phyloP scores from a whole-genome alignment of 805 yeast species.

The Schizosaccharomyces osmophilus region DNA sequence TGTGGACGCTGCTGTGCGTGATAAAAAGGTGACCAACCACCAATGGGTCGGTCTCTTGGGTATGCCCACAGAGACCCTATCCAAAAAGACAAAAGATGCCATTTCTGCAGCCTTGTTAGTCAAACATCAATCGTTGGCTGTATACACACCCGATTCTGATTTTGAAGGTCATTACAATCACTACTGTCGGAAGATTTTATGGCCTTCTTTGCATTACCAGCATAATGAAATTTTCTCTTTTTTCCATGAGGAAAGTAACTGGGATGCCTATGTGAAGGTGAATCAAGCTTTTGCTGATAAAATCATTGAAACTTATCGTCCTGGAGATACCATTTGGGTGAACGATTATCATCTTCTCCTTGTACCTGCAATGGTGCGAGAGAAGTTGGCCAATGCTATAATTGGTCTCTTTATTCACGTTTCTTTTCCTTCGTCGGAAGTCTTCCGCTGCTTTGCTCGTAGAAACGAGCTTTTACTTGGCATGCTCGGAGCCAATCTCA shows the following conservation, averaged over 20 bases:
- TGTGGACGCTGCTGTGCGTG: conserved; percentile 28
- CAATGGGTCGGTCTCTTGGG: conserved; percentile 83
- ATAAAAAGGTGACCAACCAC: conserved; percentile 14
- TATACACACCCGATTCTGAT: conserved; percentile 50
- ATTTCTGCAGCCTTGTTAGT: conserved; percentile 22
- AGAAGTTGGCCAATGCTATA: conserved; percentile 50
- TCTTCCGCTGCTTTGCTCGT: conserved; percentile 79
- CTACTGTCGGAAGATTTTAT: conserved; percentile 77
- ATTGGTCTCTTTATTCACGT: conserved; percentile 85
- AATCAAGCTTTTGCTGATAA: conserved; percentile 63
- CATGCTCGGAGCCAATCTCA: conserved; percentile 64
- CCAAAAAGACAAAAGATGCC: conserved; percentile 26
- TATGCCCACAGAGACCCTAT: conserved; percentile 68
- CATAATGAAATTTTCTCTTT: conserved; percentile 87
- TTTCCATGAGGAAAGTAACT: conserved; percentile 86
- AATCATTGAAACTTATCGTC: conserved; percentile 37
- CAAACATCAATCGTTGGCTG: conserved; percentile 16
- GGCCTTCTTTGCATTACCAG: conserved; percentile 90
- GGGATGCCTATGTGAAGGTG: conserved; percentile 56
- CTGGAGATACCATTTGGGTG: conserved; percentile 65
- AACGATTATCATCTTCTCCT: conserved; percentile 82
- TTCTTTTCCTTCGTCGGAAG: conserved; percentile 87
- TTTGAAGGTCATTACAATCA: conserved; percentile 79
- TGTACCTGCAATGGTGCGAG: conserved; percentile 64
- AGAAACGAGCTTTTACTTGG: conserved; percentile 56